Base-by-base conservation (phyloP, 768 basidiomycete species). In the Fibroporia radiculosa region DNA sequence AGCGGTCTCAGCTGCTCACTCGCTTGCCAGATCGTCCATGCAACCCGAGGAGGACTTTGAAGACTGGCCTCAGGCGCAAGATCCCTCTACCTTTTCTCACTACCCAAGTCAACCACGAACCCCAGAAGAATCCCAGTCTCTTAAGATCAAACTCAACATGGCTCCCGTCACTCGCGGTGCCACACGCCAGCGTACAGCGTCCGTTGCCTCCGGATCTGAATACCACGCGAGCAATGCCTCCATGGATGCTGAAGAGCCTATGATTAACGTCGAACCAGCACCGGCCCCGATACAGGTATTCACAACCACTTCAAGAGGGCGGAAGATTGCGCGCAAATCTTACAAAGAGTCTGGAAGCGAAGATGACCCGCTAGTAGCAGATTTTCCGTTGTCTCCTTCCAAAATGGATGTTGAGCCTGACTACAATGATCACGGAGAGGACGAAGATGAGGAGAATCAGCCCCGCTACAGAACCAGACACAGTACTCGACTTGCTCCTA, bases 171-270 rank as follows among this genome's bases (percentile, higher is more conserved):
- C 54, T 16, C 60, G 58, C 20, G 50, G 53, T 26, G 46, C 50
- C 8, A 12, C 48, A 12, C 58, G 52, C 19, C 45, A 52, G 10
- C 50, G 48, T 11, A 23, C 44, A 3, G 52, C 49, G 25, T 63
- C 60, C 19, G 19, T 37, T 7, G 58, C 59, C 7, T 66, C 65
- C 3, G 63, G 64, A 27, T 66, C 65, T 25, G 62, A 63, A 28
- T 66, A 66, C 42, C 56, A 61, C 48, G 58, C 56, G 39, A 64
- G 63, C 47, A 59, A 59, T 38, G 56, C 53, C 19, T 58, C 62
- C 11, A 56, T 59, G 54, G 64, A 65, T 28, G 56, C 52, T 20
- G 47, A 44, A n/a, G 49, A 47, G 11, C 24, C 20, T 6, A 46
- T 45, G 13, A 50, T 48, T 8, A 52, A 56, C 16, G n/a, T n/a